Base-by-base conservation (phyloP, 345 rosid genomes). In the Hypericum perforatum region DNA sequence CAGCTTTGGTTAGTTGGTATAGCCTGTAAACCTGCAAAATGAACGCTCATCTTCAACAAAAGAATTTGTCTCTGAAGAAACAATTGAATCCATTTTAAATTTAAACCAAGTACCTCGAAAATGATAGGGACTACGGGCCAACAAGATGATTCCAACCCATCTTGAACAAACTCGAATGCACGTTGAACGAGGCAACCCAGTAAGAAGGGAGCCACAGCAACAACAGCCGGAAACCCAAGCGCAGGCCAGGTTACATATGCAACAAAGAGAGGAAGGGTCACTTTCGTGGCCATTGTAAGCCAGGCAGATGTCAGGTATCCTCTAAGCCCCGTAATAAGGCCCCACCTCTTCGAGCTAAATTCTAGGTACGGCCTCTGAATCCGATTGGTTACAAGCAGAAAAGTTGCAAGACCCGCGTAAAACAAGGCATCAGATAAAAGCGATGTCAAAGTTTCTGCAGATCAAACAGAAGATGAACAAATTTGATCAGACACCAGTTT, bases 291-390 rank as follows among this genome's bases (percentile, higher is more conserved):
- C 81, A 66, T 78, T 3, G 74, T 52, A 55, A 82, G 68, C 70
- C 80, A 80, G 12, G 77, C 72, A 45, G 95, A 80, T 15, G 67
- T 51, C 56, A 79, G 59, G 80, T 84, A 90, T 65, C 91, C 91
- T 65, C 74, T 77, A 36, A 84, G 76, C 11, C 97, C 97, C 36
- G 91, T 86, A 53, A 90, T 79, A 41, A 86, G 79, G 58, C 96
- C 71, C 97, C 95, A 86, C 53, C 97, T 78, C 67, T 82, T 86
- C 57, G 85, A 7, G 51, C 95, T 90, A 72, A 69, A 86, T 49
- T 86, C 80, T 55, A 90, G 65, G 78, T 80, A 90, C 0, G 97
- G 96, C 71, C 76, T 81, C 65, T 86, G 97, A 59, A 82, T 73
- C 22, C 47, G 53, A 67, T 84, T 81, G 5, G 91, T 75, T 41